These are phyloP conservation scores for Alliaria petiolata DNA, from an alignment of 345 rosid species.

Conservation along the genomic window DNA sequence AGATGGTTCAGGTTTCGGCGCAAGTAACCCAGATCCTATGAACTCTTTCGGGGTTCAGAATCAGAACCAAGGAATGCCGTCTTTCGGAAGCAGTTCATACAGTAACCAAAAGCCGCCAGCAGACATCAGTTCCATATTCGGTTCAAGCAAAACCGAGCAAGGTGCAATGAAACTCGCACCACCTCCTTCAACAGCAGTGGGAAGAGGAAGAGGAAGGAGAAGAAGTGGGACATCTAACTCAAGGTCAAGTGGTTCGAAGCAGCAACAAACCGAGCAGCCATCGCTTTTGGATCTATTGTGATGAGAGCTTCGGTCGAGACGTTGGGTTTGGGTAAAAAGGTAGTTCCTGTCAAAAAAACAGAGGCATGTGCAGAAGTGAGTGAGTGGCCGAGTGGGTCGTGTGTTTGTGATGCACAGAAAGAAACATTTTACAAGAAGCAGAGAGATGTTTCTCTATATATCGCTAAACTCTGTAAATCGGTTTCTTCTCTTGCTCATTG, in stretches of 20 bases:
- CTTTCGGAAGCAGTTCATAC: constrained; percentile 28
- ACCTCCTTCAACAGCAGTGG: constrained; percentile 69
- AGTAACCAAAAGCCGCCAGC: constrained; percentile 44
- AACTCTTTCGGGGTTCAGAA: constrained; percentile 51
- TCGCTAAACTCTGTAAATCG: neutral
- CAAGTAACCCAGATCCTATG: constrained; percentile 31
- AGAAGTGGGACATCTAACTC: constrained; percentile 33
- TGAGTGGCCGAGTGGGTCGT: no score
- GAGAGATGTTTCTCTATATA: neutral
- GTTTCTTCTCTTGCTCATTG: neutral
- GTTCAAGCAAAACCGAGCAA: constrained; percentile 54
- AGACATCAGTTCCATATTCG: constrained; percentile 72
- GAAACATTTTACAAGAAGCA: neutral
- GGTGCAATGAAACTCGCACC: constrained; percentile 80
- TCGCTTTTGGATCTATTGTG: constrained; percentile 72
- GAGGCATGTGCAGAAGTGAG: neutral
- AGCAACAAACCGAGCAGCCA: constrained; percentile 46
- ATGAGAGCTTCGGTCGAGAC: neutral
- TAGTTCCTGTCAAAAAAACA: neutral
- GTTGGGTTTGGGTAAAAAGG: neutral
- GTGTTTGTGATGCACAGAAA: neutral
- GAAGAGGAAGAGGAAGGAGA: constrained; percentile 75
- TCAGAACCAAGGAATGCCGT: constrained; percentile 47
- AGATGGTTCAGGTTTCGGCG: constrained; percentile 18
- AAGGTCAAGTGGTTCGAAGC: constrained; percentile 43